Conservation (phyloP, 1,284 basidiomycete species). For the Naganishia liquefaciens region DNA sequence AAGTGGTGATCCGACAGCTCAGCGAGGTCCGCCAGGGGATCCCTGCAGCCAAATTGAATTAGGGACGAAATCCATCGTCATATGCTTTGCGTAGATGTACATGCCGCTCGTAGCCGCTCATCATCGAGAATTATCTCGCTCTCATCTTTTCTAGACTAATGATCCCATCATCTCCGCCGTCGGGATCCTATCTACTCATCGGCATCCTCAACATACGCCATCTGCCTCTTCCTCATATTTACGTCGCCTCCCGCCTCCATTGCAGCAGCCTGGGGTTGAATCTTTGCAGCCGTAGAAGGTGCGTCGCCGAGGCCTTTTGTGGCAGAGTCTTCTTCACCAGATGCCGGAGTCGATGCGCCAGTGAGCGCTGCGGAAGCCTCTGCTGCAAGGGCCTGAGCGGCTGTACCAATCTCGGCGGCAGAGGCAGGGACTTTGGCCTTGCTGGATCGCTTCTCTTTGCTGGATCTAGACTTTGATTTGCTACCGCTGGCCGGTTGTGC, state of each 20-base stretch:
- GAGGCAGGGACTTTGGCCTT: constrained; percentile 22
- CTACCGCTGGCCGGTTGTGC: constrained; percentile 12
- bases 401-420: not conserved
- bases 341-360: constrained; percentile 15
- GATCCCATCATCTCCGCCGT: too few relatives aligned
- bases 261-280: not conserved
- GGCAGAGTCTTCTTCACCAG: not conserved
- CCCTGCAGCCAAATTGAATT: too few relatives aligned
- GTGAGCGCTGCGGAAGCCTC: constrained; percentile 20
- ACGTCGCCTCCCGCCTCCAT: constrained; percentile 27
- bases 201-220: constrained; percentile 35
- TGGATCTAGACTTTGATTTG: constrained; percentile 30
- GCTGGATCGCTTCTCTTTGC: constrained; percentile 27
- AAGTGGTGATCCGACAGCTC: too few relatives aligned
- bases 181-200: constrained; percentile 23
- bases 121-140: too few relatives aligned
- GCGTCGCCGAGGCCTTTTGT: constrained; percentile 19
- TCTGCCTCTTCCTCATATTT: constrained; percentile 35
- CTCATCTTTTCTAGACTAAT: not conserved
- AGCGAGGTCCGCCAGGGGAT: too few relatives aligned
- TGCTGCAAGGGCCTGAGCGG: constrained; percentile 9
- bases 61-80: too few relatives aligned
- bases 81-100: too few relatives aligned
- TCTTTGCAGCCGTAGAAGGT: constrained; percentile 18
- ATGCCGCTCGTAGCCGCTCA: too few relatives aligned